A percentile compares a stretch with the other conserved stretches of the same genome.
These are phyloP conservation scores for Exsudoporus frostii DNA, from an alignment of 768 basidiomycete species.

Conservation along the genomic window DNA sequence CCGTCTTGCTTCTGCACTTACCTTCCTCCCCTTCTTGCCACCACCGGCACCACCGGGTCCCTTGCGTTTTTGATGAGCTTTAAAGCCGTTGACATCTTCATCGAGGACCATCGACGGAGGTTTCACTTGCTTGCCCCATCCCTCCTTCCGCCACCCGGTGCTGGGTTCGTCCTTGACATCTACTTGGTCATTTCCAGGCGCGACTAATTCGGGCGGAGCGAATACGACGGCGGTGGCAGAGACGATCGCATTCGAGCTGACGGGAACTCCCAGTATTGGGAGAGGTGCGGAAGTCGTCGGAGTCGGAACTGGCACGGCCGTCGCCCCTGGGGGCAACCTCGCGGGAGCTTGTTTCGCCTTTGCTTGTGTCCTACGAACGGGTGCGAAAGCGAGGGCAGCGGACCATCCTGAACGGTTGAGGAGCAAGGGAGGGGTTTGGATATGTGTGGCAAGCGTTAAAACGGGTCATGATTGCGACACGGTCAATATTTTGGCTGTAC, in stretches of 20 bases:
- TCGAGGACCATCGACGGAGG: constrained; percentile 89
- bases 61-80: constrained; percentile 50
- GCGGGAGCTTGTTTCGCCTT: constrained; percentile 54
- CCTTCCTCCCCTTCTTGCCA: constrained; percentile 60
- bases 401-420: constrained; percentile 65
- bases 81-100: constrained; percentile 86
- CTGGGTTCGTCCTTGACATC: constrained; percentile 27
- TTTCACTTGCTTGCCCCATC: constrained; percentile 88
- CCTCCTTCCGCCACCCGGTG: constrained; percentile 44
- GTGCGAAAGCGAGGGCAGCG: constrained; percentile 85
- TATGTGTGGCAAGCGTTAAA: constrained; percentile 12
- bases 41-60: constrained; percentile 43
- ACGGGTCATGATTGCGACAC: constrained; percentile 33
- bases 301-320: constrained; percentile 41
- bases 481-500: constrained; percentile 37
- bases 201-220: constrained; percentile 61
- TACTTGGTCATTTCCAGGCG: constrained; percentile 21
- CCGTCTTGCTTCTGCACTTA: constrained; percentile 22
- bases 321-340: constrained; percentile 47
- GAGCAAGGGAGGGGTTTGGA: not conserved
- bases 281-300: constrained; percentile 37
- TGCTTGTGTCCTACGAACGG: constrained; percentile 59
- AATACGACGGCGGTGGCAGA: constrained; percentile 65
- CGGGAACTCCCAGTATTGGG: constrained; percentile 31
- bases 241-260: constrained; percentile 29